phyloP scores from a whole-genome alignment of 371 early-diverging fungal species.

The Mucor circinelloides region DNA sequence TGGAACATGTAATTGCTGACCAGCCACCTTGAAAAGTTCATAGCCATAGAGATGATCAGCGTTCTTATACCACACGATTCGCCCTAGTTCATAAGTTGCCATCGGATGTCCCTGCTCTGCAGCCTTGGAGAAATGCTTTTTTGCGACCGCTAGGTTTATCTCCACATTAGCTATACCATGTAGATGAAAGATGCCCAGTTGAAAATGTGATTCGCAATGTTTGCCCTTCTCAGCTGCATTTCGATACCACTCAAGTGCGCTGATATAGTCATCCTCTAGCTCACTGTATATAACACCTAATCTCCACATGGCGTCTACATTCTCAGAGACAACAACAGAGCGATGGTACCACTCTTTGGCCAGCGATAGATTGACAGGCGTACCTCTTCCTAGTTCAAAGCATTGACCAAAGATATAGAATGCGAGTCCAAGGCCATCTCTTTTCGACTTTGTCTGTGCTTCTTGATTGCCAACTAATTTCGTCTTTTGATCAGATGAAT shows the following conservation, averaged over 20 bases:
- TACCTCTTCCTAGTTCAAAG: constrained; percentile 22
- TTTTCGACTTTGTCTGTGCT: neutral
- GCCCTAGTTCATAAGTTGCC: constrained; percentile 33
- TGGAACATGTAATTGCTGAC: constrained; percentile 10
- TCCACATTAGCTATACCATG: constrained; percentile 32
- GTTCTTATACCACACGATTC: constrained; percentile 31
- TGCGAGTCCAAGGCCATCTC: constrained; percentile 16
- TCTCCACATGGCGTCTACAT: constrained; percentile 31
- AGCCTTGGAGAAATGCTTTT: constrained; percentile 35
- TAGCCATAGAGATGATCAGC: constrained; percentile 14
- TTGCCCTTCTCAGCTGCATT: constrained; percentile 33
- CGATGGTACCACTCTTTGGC: constrained; percentile 19
- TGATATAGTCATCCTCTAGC: constrained; percentile 12
- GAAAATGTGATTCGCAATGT: constrained; percentile 33
- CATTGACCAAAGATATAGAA: constrained; percentile 28
- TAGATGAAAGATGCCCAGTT: constrained; percentile 35
- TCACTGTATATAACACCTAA: constrained; percentile 26
- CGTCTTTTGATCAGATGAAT: neutral
- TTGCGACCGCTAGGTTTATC: constrained; percentile 26
- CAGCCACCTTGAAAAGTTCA: constrained; percentile 20
- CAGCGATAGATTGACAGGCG: neutral
- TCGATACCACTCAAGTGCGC: constrained; percentile 33
- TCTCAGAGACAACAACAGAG: constrained; percentile 5
- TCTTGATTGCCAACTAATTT: neutral
- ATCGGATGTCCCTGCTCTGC: constrained; percentile 30